Evolutionary conservation across 2,329 filamentous ascomycete species (phyloP).

Genomic region (Cryphonectria carpinicola): DNA sequence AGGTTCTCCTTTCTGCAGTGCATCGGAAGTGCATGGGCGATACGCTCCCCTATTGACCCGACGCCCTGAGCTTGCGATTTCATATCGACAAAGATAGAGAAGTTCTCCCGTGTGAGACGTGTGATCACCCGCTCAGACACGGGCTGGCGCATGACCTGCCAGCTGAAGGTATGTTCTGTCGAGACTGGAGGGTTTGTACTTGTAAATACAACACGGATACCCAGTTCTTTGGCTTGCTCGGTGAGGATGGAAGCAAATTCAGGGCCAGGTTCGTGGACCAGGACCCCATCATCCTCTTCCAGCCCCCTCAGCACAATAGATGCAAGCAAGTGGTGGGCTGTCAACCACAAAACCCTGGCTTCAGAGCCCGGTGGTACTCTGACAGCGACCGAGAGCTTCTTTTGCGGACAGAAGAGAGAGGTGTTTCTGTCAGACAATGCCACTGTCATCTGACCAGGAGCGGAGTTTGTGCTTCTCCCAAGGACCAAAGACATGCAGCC

Average conservation of each 20-base stretch:
- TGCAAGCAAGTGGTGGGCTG: background rate
- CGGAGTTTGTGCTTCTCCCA: background rate
- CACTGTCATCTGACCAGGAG: background rate
- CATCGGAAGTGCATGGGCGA: background rate
- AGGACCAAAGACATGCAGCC: background rate
- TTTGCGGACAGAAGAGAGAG: background rate
- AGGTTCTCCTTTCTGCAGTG: slow-evolving; percentile 3
- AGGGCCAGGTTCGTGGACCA: background rate
- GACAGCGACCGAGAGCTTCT: background rate
- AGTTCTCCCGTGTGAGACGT: background rate
- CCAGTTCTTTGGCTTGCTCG: background rate
- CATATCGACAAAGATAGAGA: background rate
- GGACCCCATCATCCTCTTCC: background rate
- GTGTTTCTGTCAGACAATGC: background rate
- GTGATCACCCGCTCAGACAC: background rate
- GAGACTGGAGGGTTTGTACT: background rate
- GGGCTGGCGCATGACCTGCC: background rate
- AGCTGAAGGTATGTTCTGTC: background rate
- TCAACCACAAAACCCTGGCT: background rate
- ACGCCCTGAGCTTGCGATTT: background rate
- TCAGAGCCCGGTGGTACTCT: background rate
- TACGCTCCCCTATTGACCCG: background rate
- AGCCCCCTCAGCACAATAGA: background rate
- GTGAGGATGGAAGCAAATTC: background rate
- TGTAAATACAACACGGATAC: background rate